Evolutionary conservation across 768 basidiomycete species (phyloP).

Genomic region (Trametes sanguinea): DNA sequence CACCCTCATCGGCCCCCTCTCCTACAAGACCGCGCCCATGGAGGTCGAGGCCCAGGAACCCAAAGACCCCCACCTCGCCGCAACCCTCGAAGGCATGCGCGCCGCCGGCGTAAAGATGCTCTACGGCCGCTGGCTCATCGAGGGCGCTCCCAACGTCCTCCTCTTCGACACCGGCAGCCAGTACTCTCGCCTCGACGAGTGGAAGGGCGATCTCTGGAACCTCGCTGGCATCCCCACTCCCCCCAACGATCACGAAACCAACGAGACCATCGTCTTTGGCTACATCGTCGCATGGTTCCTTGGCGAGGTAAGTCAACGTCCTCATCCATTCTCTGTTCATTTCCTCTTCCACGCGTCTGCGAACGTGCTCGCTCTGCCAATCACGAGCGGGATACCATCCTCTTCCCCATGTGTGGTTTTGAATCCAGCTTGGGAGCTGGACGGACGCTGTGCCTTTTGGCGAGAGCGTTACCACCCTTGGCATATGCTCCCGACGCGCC

Average conservation of each 20-base stretch:
- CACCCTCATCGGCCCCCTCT: constrained; percentile 95
- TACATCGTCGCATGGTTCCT: constrained; percentile 99
- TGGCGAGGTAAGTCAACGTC: constrained; percentile 73
- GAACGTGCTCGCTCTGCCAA: neutral
- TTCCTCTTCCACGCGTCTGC: constrained; percentile 1
- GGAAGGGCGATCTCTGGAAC: constrained; percentile 99
- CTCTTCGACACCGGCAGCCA: constrained; percentile 93
- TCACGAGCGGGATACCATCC: too few relatives aligned
- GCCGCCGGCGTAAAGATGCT: constrained; percentile 89
- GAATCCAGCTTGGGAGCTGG: neutral
- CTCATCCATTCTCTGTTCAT: neutral
- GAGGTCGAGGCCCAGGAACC: constrained; percentile 96
- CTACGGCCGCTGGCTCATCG: constrained; percentile 98
- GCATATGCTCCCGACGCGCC: constrained; percentile 5
- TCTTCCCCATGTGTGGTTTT: too few relatives aligned
- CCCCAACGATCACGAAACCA: constrained; percentile 95
- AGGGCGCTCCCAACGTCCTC: constrained; percentile 92
- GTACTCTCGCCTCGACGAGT: constrained; percentile 90
- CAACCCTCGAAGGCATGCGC: constrained; percentile 80
- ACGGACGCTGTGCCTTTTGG: neutral
- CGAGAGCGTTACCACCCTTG: neutral
- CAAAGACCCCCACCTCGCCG: constrained; percentile 73
- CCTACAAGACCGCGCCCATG: constrained; percentile 98
- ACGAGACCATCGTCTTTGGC: constrained; percentile 96
- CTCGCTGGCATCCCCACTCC: constrained; percentile 97